Base-by-base conservation (phyloP, 1,139 yeast species). In the Arxiozyma bovina region DNA sequence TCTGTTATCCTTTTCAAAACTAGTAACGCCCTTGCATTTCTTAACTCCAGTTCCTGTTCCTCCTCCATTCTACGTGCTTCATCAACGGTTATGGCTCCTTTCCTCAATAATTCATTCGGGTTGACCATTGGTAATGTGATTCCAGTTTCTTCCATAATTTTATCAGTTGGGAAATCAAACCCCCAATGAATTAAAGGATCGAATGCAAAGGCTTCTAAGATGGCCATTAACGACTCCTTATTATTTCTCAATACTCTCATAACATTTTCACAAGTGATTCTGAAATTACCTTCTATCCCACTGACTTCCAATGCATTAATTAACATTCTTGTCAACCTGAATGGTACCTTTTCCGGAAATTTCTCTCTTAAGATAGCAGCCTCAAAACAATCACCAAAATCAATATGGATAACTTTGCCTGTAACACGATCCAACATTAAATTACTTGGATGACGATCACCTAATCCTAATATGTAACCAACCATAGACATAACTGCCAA, bases 131-230 rank as follows among this genome's bases (percentile, higher is more conserved):
- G 85, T 25, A 85, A 79, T 57, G 79, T 78, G 57, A 82, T 82
- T 18, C 88, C 89, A 1, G 88, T 82, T 22, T 84, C 84, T 62
- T 82, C 88, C 20, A 87, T 85, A 38, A 85, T 82, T 6, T 87
- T 84, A 60, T 83, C 85, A 1, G 91, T 80, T 7, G 97, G 96
- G 70, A 89, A 80, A 66, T 91, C 98, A 67, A 93, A 91, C 1
- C 99, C 98, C 99, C 99, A 94, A 65, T 91, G 91, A 65, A 94
- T 94, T 72, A 94, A 81, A 1, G 99, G 99, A 77, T 94, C 99
- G 65, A 91, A 90, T 0, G 98, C 99, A 77, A 94, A 94, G 0
- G 99, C 99, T 73, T 94, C 99, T 64, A 94, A 79, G 56, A 94
- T 91, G 0, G 99, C 99, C 96, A 94, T 88, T 65, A 94, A 78